Conservation (phyloP, 2,329 filamentous ascomycete genomes). For the Corniculantispora saksenae region DNA sequence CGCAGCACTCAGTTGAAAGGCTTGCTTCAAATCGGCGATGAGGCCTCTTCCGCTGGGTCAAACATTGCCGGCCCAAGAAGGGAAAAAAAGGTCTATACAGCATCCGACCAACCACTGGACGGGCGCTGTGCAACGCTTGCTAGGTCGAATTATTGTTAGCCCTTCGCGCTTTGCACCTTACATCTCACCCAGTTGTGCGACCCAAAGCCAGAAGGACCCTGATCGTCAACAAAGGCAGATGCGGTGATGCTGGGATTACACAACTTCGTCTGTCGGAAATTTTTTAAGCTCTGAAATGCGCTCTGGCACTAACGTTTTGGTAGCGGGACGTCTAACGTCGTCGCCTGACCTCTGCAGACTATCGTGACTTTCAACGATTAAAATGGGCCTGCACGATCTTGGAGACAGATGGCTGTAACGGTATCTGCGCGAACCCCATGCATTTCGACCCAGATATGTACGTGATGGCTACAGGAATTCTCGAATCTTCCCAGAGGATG, state of each 20-base stretch:
- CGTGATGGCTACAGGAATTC: neutral
- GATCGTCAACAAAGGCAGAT: neutral
- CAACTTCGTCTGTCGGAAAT: neutral
- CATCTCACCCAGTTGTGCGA: neutral
- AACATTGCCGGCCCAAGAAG: neutral
- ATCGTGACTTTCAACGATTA: constrained; percentile 18
- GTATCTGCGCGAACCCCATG: constrained; percentile 5
- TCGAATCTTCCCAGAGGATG: neutral
- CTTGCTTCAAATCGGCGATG: constrained; percentile 5
- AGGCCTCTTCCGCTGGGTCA: neutral
- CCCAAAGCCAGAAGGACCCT: neutral
- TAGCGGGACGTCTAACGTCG: neutral
- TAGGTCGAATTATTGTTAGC: neutral
- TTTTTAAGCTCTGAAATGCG: neutral
- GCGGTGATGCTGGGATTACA: neutral
- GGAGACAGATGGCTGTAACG: constrained; percentile 18
- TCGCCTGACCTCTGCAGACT: constrained; percentile 10
- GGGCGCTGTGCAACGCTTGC: neutral
- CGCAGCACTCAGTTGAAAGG: neutral
- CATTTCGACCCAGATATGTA: constrained; percentile 1
- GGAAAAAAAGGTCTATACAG: neutral
- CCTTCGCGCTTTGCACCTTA: neutral
- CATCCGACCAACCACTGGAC: neutral
- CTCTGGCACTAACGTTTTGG: neutral
- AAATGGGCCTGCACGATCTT: constrained; percentile 18